phyloP scores from a whole-genome alignment of 2,329 filamentous ascomycete genomes.

The Geosmithia putterillii region DNA sequence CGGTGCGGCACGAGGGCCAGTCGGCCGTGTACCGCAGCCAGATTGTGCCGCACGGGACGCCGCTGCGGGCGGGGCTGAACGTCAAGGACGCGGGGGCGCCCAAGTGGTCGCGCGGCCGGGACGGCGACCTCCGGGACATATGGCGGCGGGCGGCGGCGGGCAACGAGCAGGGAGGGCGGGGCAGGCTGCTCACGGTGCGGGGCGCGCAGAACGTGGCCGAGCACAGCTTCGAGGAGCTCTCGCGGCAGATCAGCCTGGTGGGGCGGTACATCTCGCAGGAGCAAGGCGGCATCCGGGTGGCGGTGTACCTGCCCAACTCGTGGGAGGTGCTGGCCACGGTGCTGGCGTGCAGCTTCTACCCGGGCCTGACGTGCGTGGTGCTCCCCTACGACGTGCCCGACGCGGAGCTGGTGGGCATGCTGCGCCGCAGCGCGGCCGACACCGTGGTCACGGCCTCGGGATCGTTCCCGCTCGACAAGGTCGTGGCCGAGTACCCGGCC shows the following conservation, averaged over 20 bases:
- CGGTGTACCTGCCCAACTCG: conserved; percentile 86
- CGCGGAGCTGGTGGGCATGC: conserved; percentile 56
- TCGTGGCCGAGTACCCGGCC: conserved; percentile 55
- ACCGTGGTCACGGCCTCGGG: conserved; percentile 76
- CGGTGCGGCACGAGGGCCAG: conserved; percentile 72
- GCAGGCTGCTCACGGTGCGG: conserved; percentile 65
- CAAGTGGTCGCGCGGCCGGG: conserved; percentile 71
- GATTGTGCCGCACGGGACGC: conserved; percentile 74
- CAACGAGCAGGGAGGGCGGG: conserved; percentile 54
- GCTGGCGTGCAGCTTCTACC: conserved; percentile 82
- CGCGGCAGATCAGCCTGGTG: conserved; percentile 76
- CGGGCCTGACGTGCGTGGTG: conserved; percentile 66
- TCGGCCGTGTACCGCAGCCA: conserved; percentile 79
- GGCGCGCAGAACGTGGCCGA: conserved; percentile 66
- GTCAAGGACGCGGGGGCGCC: conserved; percentile 71
- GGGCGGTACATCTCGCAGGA: conserved; percentile 66
- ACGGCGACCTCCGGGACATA: conserved; percentile 84
- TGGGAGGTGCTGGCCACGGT: conserved; percentile 72
- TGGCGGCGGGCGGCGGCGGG: conserved; percentile 64
- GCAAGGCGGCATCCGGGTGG: conserved; percentile 63
- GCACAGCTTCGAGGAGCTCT: conserved; percentile 57
- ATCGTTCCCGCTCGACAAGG: conserved; percentile 65
- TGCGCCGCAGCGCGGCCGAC: conserved; percentile 64
- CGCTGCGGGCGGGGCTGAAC: conserved; percentile 63
- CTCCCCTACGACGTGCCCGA: conserved; percentile 71